Percentiles rank a stretch among this genome's conserved stretches.
Evolutionary conservation across 805 yeast species (phyloP).

Genomic region (Suhomyces sp.): DNA sequence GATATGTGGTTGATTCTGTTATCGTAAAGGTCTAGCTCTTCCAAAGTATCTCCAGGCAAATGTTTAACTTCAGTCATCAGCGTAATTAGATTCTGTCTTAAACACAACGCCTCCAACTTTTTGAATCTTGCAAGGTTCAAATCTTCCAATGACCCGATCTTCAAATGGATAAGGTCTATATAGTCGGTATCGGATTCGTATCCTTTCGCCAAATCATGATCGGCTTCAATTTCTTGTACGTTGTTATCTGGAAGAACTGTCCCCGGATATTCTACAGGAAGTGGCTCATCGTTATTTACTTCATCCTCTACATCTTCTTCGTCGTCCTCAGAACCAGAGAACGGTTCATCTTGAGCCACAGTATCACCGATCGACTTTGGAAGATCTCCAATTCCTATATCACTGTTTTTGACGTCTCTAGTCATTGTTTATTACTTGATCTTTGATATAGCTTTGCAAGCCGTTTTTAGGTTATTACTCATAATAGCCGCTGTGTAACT

Average conservation of each 20-base stretch:
- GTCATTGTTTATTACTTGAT: background rate
- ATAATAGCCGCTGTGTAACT: background rate
- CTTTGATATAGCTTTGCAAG: background rate
- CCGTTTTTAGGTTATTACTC: background rate
- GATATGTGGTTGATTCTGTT: slow-evolving; percentile 87
- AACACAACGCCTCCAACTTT: slow-evolving; percentile 57
- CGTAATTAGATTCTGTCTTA: slow-evolving; percentile 81
- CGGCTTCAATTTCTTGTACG: slow-evolving; percentile 62
- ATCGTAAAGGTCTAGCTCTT: slow-evolving; percentile 86
- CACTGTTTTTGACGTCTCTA: background rate
- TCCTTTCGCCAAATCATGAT: slow-evolving; percentile 59
- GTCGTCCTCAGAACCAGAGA: slow-evolving; percentile 23
- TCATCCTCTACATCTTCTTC: slow-evolving; percentile 21
- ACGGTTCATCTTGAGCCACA: slow-evolving; percentile 6
- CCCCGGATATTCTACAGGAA: slow-evolving; percentile 44
- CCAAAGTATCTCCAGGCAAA: slow-evolving; percentile 60
- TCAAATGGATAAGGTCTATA: slow-evolving; percentile 68
- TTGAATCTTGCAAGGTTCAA: slow-evolving; percentile 56
- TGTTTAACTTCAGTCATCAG: slow-evolving; percentile 56
- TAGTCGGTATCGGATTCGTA: slow-evolving; percentile 55
- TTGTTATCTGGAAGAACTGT: slow-evolving; percentile 43
- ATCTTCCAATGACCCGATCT: slow-evolving; percentile 61
- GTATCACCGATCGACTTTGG: slow-evolving; percentile 9
- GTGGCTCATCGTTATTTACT: slow-evolving; percentile 26
- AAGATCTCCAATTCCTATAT: slow-evolving; percentile 3